A percentile compares a stretch with the other conserved stretches of the same genome.
Conservation (phyloP, 305 asterid genomes). For the Fraxinus baroniana region DNA sequence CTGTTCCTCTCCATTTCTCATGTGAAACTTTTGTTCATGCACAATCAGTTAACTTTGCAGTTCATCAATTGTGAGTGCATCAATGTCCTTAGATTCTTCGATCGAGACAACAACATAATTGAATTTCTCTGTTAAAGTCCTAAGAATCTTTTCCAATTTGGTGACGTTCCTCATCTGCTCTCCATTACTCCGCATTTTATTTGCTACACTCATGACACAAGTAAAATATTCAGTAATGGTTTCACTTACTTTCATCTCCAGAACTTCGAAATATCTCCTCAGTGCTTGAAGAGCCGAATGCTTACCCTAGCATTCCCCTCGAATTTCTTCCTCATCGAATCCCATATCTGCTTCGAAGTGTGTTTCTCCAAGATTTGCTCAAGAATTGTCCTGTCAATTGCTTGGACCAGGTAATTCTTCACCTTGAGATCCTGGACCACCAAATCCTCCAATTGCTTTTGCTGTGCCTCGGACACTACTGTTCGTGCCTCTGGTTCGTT, state of each 20-base stretch:
- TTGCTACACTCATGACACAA: slow-evolving; percentile 13
- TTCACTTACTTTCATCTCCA: slow-evolving; percentile 17
- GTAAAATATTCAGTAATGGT: slow-evolving; percentile 3
- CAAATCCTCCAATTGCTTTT: no score
- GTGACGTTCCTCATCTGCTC: slow-evolving; percentile 5
- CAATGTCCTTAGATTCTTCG: slow-evolving; percentile 5
- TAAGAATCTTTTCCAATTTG: slow-evolving; percentile 18
- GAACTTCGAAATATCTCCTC: slow-evolving; percentile 5
- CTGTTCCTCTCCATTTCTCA: neutral
- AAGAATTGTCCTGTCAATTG: no score
- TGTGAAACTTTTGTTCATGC: neutral
- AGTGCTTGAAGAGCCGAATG: no score
- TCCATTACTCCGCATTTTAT: slow-evolving; percentile 14
- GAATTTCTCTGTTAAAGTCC: slow-evolving; percentile 3
- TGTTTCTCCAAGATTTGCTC: no score
- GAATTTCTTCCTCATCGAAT: no score
- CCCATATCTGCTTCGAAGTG: no score
- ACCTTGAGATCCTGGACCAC: no score
- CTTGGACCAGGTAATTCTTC: no score
- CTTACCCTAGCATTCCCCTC: no score
- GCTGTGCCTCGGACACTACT: no score
- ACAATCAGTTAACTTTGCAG: neutral
- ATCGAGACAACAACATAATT: slow-evolving; percentile 11
- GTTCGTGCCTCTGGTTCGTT: no score
- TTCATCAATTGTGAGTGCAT: slow-evolving; percentile 15